Evolutionary conservation across 2,329 filamentous ascomycete species (phyloP).

Genomic region (Didymella pomorum): DNA sequence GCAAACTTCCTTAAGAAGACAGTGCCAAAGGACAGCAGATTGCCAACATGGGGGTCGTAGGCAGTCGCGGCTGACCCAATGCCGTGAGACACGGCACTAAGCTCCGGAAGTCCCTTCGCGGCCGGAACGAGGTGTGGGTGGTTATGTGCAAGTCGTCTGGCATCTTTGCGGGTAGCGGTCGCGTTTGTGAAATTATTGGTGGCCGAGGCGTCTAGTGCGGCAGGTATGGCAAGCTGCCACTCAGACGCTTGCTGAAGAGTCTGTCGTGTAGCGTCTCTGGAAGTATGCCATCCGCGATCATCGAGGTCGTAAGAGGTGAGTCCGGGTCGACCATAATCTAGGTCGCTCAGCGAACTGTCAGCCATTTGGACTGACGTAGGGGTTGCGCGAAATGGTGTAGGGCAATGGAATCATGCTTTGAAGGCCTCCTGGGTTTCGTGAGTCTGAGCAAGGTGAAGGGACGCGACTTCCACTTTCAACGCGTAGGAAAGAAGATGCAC

Average conservation of each 20-base stretch:
- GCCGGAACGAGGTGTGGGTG: conserved; percentile 39
- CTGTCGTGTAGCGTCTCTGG: conserved; percentile 46
- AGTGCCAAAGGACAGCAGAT: conserved; percentile 66
- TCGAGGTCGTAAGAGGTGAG: conserved; percentile 59
- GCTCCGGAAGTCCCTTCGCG: conserved; percentile 31
- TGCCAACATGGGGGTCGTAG: conserved; percentile 53
- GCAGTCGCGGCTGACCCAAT: conserved; percentile 39
- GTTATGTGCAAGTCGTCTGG: conserved; percentile 27
- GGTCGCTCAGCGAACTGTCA: conserved; percentile 59
- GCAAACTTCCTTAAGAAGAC: conserved; percentile 55
- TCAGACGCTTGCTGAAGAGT: conserved; percentile 37
- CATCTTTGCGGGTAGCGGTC: conserved; percentile 24
- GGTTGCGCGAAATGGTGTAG: conserved; percentile 21
- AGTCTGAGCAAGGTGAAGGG: neutral
- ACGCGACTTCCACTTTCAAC: conserved; percentile 8
- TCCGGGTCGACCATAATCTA: conserved; percentile 64
- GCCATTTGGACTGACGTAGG: conserved; percentile 61
- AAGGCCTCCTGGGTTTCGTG: neutral
- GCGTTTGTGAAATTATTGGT: conserved; percentile 6
- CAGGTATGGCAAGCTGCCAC: conserved; percentile 31
- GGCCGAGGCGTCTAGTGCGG: conserved; percentile 21
- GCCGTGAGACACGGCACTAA: conserved; percentile 38
- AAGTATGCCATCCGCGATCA: conserved; percentile 59
- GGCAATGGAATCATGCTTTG: conserved; percentile 38
- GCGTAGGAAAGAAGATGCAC: conserved; percentile 14